These are phyloP conservation scores for Triticum urartu DNA, from an alignment of 176 grass and related monocot genomes.

Conservation along the genomic window DNA sequence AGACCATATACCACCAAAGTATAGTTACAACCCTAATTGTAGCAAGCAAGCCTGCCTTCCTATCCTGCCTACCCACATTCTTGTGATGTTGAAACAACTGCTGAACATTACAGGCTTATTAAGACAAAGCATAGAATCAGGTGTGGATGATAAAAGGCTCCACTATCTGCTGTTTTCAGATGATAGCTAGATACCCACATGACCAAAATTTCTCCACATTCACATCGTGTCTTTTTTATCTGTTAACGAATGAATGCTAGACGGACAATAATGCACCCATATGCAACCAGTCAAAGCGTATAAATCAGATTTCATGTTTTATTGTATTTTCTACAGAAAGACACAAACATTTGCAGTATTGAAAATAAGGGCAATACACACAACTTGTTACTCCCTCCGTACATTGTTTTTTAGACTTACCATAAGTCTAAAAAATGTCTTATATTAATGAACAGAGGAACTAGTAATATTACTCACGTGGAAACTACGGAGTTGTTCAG, in stretches of 20 bases:
- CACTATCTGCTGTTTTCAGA: not conserved
- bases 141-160: not conserved
- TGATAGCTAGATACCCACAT: not conserved
- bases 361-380: not conserved
- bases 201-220: not conserved
- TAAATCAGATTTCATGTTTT: not conserved
- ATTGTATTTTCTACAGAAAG: not conserved
- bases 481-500: conserved; percentile 77
- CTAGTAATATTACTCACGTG: conserved; percentile 51
- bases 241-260: not conserved
- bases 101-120: not conserved
- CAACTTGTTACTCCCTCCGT: not conserved
- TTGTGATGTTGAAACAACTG: not conserved
- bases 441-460: too few species aligned
- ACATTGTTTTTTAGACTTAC: too few species aligned
- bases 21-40: not conserved
- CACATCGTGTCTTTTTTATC: not conserved
- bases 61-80: not conserved
- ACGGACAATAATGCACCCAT: not conserved
- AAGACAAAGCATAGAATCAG: not conserved
- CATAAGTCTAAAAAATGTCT: too few species aligned
- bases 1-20: conserved; percentile 1
- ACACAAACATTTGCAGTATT: not conserved
- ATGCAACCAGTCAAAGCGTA: not conserved
- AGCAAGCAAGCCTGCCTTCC: not conserved